A percentile compares a stretch with the other conserved stretches of the same genome.
Conservation (phyloP, 2,329 filamentous ascomycete genomes). For the Anisogramma anomala region DNA sequence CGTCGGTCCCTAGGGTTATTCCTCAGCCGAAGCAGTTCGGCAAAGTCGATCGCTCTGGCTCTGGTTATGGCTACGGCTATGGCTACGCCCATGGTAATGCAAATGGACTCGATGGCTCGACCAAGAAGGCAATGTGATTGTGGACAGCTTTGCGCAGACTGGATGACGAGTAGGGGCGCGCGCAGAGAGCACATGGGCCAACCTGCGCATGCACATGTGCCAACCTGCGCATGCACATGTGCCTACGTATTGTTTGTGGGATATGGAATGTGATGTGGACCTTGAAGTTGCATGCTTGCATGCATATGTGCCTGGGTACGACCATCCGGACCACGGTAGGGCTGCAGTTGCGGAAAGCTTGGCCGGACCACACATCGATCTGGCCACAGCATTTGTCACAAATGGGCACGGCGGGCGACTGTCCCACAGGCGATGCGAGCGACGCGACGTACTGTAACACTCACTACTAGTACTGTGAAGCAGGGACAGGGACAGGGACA, state of each 20-base stretch:
- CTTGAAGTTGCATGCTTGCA: not conserved
- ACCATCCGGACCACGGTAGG: not conserved
- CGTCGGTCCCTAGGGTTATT: constrained; percentile 38
- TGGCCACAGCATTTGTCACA: too few relatives aligned
- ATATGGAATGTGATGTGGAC: too few relatives aligned
- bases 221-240: too few relatives aligned
- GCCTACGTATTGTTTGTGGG: too few relatives aligned
- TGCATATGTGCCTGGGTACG: too few relatives aligned
- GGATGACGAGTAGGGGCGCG: not conserved
- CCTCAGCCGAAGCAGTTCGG: constrained; percentile 12
- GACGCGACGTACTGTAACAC: too few relatives aligned
- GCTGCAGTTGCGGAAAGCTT: not conserved
- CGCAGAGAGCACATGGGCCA: not conserved
- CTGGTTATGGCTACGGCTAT: not conserved
- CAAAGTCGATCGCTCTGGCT: not conserved
- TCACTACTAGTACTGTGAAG: too few relatives aligned
- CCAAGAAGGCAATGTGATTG: constrained; percentile 8
- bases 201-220: too few relatives aligned
- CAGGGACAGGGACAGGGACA: too few relatives aligned
- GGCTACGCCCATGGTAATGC: not conserved
- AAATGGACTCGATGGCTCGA: constrained; percentile 2
- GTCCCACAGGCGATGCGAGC: too few relatives aligned
- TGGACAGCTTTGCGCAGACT: not conserved
- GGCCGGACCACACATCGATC: not conserved
- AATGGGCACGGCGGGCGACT: too few relatives aligned